Base-by-base conservation (phyloP, 768 basidiomycete species). In the Lactarius vividus region DNA sequence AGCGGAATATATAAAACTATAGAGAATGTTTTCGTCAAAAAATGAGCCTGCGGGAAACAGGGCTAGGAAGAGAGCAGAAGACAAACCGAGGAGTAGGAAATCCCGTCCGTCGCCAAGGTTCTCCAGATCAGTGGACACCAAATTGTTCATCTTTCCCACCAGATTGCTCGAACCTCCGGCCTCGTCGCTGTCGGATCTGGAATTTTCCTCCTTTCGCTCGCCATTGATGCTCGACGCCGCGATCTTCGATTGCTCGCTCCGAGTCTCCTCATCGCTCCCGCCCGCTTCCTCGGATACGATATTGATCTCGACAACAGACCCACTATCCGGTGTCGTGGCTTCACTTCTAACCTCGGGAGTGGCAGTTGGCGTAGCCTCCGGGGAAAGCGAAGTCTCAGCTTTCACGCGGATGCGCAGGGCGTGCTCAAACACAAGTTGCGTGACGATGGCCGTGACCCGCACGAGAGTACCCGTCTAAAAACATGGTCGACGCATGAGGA, bases 101-200 rank as follows among this genome's bases (percentile, higher is more conserved):
- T 75, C 72, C 10, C 75, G 72, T n/a, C 72, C 76, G 4, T 72
- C 70, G 20, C 72, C 54, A n/a, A 77, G 54, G 44, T 71, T 73
- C 57, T 67, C 71, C 56, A 84, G 71, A 74, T 93, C 91, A 2
- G 86, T 85, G 8, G 89, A 85, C 39, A 90, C 83, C 9, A 92
- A 75, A 60, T 91, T 92, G 73, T 88, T 92, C 73, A 93, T 86
- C 72, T 85, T 89, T 10, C 92, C 91, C 42, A 86, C 82, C 26
- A 90, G 75, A 71, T 88, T 86, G 10, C 76, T 77, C 13, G 75
- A 72, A 40, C 61, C 59, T 1, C 55, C 49, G n/a, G 23, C 7
- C 37, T 59, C 57, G 52, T 57, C 57, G 3, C 29, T 59, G 33
- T 42, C 56, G 20, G 67, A 40, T 9, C 57, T 31, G 13, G 20